Percentiles rank a stretch among this genome's conserved stretches.
phyloP scores from a whole-genome alignment of 73 alveolate species.

The Paramecium primaurelia region DNA sequence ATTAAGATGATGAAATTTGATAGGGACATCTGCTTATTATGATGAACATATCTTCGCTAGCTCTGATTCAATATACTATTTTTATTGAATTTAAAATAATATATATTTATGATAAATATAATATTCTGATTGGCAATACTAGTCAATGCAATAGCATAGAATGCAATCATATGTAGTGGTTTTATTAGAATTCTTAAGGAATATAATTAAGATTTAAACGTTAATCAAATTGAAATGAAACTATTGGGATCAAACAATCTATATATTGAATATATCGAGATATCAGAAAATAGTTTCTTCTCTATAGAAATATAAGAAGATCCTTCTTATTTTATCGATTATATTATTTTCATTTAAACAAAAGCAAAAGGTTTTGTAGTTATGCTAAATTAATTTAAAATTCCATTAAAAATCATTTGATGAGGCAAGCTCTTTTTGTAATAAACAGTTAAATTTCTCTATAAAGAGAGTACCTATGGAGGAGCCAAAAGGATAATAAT shows the following conservation, averaged over 20 bases:
- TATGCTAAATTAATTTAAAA: not conserved
- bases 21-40: not conserved
- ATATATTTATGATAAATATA: not conserved
- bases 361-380: not conserved
- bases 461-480: not conserved
- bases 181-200: not conserved
- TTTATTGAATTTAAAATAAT: not conserved
- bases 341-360: not conserved
- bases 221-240: not conserved
- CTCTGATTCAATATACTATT: not conserved
- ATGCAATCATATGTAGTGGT: not conserved
- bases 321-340: not conserved
- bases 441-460: not conserved
- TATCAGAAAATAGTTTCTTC: not conserved
- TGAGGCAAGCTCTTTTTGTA: constrained; percentile 2
- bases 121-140: not conserved
- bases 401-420: not conserved
- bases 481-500: not conserved
- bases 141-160: not conserved
- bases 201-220: not conserved
- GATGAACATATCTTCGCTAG: constrained; percentile 8
- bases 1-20: not conserved
- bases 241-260: not conserved
- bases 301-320: not conserved
- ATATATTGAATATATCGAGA: not conserved